phyloP scores from a whole-genome alignment of 192 early-diverging fungal species.

The Mortierella claussenii region DNA sequence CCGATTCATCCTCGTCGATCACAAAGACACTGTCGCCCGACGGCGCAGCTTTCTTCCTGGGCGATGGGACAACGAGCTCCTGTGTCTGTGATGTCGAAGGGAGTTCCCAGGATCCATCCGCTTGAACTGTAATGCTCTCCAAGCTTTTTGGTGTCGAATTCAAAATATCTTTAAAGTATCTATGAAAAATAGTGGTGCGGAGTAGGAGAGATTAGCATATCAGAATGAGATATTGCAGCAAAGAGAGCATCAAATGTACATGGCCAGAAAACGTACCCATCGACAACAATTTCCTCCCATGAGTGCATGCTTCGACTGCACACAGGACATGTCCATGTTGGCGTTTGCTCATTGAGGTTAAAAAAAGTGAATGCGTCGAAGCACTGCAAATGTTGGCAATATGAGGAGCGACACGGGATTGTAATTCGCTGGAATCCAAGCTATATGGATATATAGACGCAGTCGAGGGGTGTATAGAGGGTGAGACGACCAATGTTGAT shows the following conservation, averaged over 20 bases:
- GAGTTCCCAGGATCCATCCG: slow-evolving; percentile 55
- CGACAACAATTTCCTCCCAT: slow-evolving; percentile 72
- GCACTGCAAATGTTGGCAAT: slow-evolving; percentile 85
- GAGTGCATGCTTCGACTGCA: slow-evolving; percentile 64
- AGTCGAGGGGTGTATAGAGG: no score
- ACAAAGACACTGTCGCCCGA: slow-evolving; percentile 24
- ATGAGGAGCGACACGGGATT: slow-evolving; percentile 65
- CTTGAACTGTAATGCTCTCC: slow-evolving; percentile 57
- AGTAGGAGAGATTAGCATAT: no score
- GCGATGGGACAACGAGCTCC: slow-evolving; percentile 5
- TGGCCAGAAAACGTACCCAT: slow-evolving; percentile 66
- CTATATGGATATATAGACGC: slow-evolving; percentile 25
- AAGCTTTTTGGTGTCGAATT: slow-evolving; percentile 39
- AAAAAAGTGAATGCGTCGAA: slow-evolving; percentile 82
- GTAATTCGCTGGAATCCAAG: slow-evolving; percentile 72
- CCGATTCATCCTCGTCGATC: slow-evolving; percentile 51
- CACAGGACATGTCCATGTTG: slow-evolving; percentile 81
- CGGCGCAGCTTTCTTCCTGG: slow-evolving; percentile 21
- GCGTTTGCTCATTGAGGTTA: slow-evolving; percentile 73
- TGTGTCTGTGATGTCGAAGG: slow-evolving; percentile 20
- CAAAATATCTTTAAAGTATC: slow-evolving; percentile 58
- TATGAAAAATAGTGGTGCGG: slow-evolving; percentile 4
- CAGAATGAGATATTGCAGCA: not conserved
- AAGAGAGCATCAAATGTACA: no score
- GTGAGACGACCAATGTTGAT: no score